Conservation (phyloP, 495 filamentous ascomycete species). For the Podospora appendiculata region DNA sequence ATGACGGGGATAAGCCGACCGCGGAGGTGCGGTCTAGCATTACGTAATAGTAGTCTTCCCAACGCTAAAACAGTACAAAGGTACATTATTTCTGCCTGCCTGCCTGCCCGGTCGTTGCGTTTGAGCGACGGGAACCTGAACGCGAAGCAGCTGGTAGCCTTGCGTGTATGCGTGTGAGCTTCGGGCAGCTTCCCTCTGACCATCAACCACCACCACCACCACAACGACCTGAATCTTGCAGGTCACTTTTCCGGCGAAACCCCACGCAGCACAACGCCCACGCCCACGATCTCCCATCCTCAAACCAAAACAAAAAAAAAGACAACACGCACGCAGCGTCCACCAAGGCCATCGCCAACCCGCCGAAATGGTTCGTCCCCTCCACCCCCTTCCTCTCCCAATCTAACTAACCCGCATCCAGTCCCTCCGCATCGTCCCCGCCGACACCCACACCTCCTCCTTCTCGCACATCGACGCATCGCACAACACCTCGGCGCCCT, state of each 20-base stretch:
- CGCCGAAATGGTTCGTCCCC: conserved; percentile 5
- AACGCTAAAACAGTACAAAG: conserved; percentile 2
- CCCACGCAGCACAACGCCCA: not conserved
- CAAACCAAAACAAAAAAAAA: not conserved
- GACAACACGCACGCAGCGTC: no score
- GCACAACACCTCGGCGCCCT: conserved; percentile 60
- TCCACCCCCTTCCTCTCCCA: conserved; percentile 12
- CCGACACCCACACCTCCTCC: conserved; percentile 48
- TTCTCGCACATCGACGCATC: conserved; percentile 43
- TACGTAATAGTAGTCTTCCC: no score
- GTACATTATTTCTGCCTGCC: not conserved
- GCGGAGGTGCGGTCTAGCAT: no score
- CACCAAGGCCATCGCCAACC: no score
- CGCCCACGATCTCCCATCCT: not conserved
- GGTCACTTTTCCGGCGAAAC: conserved; percentile 3
- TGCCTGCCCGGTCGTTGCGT: not conserved
- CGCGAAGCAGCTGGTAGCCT: conserved; percentile 42
- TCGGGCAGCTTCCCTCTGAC: conserved; percentile 5
- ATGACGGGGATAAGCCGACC: no score
- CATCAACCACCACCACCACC: not conserved
- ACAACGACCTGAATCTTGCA: not conserved
- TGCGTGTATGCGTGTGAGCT: not conserved
- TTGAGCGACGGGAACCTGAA: conserved; percentile 23
- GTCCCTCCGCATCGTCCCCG: conserved; percentile 85
- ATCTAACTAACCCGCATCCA: conserved; percentile 30